A percentile compares a stretch with the other conserved stretches of the same genome.
Conservation (phyloP, 768 basidiomycete species). For the Tylopilus subfusipes region DNA sequence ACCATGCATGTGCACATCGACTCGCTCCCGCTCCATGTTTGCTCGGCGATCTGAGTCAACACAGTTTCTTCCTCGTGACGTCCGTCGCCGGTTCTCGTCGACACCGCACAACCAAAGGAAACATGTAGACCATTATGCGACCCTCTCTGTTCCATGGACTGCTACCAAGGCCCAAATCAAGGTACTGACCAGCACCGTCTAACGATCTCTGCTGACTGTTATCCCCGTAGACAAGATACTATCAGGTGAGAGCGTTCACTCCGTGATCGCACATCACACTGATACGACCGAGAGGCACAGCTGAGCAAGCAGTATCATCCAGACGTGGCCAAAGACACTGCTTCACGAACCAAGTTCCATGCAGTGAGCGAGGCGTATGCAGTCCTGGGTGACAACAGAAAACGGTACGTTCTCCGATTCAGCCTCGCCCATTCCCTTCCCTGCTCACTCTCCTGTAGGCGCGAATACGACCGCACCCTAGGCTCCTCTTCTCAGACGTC, state of each 20-base stretch:
- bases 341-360: constrained; percentile 40
- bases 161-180: constrained; percentile 35
- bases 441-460: constrained; percentile 14
- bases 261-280: neutral
- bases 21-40: neutral
- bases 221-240: constrained; percentile 25
- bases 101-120: constrained; percentile 9
- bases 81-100: constrained; percentile 22
- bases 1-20: neutral
- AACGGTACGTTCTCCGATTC: constrained; percentile 31
- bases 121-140: constrained; percentile 26
- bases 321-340: constrained; percentile 38
- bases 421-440: neutral
- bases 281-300: constrained; percentile 20
- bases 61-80: neutral
- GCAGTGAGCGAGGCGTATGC: constrained; percentile 47
- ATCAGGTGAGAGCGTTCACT: constrained; percentile 18
- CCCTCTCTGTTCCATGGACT: constrained; percentile 24
- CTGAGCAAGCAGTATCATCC: constrained; percentile 49
- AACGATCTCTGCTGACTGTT: neutral
- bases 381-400: constrained; percentile 43
- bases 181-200: constrained; percentile 9
- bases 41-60: neutral
- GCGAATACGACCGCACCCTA: constrained; percentile 31
- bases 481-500: constrained; percentile 8